Evolutionary conservation across 2,329 filamentous ascomycete species (phyloP).

Genomic region (Trichophyton rubrum): DNA sequence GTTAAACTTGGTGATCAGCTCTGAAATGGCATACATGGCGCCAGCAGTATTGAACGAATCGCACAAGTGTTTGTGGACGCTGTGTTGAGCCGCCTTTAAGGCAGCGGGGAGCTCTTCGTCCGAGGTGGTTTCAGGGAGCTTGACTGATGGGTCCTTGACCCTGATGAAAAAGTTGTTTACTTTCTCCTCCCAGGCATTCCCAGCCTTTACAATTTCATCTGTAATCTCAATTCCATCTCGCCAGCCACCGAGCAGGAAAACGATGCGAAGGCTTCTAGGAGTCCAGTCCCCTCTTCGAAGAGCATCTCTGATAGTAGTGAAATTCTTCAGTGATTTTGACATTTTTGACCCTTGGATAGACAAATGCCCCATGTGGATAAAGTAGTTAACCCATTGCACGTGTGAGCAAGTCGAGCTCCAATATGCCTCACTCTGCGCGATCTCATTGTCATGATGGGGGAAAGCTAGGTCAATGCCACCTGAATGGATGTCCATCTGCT

Average conservation of each 20-base stretch:
- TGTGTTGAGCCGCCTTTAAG: slow-evolving; percentile 43
- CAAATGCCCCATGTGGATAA: slow-evolving; percentile 87
- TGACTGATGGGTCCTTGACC: slow-evolving; percentile 35
- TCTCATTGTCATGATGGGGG: slow-evolving; percentile 85
- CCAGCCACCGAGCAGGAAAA: slow-evolving; percentile 81
- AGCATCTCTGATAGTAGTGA: slow-evolving; percentile 81
- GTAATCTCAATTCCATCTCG: slow-evolving; percentile 86
- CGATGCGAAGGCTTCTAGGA: slow-evolving; percentile 64
- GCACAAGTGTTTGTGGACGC: slow-evolving; percentile 53
- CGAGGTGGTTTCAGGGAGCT: slow-evolving; percentile 46
- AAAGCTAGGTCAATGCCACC: slow-evolving; percentile 86
- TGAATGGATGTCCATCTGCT: slow-evolving; percentile 81
- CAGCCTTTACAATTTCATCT: slow-evolving; percentile 62
- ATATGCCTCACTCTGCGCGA: slow-evolving; percentile 83
- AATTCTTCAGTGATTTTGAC: slow-evolving; percentile 93
- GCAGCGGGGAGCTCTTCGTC: slow-evolving; percentile 58
- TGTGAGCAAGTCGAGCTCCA: slow-evolving; percentile 41
- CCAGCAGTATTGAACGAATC: slow-evolving; percentile 81
- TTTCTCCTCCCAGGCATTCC: slow-evolving; percentile 66
- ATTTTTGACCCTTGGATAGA: slow-evolving; percentile 86
- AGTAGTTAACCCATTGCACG: slow-evolving; percentile 84
- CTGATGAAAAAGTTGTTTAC: slow-evolving; percentile 60
- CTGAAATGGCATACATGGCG: slow-evolving; percentile 65
- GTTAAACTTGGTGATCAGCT: slow-evolving; percentile 69
- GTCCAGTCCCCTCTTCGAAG: slow-evolving; percentile 59